phyloP scores from a whole-genome alignment of 164 flowering plant species.

The Stephania japonica region DNA sequence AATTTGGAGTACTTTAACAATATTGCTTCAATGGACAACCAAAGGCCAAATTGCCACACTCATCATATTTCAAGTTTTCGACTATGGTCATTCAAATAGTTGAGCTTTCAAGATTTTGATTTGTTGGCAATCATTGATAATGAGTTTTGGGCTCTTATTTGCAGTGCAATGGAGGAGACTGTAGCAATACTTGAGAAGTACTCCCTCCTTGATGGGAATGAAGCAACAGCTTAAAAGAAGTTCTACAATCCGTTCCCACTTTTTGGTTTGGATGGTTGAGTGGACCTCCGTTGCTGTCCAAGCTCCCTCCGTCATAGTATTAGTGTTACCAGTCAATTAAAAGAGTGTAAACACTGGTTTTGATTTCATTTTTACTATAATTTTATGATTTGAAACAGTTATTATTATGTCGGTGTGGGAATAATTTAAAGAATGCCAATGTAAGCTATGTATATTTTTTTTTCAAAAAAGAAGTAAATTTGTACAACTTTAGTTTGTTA shows the following conservation, averaged over 20 bases:
- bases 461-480: too few species aligned
- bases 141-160: not conserved
- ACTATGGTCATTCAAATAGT: not conserved
- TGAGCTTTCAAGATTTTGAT: not conserved
- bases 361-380: too few species aligned
- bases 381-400: too few species aligned
- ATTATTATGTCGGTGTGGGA: too few species aligned
- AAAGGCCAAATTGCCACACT: not conserved
- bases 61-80: not conserved
- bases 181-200: conserved; percentile 19
- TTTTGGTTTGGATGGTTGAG: too few species aligned
- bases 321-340: too few species aligned
- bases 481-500: too few species aligned
- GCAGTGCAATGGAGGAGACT: conserved; percentile 27
- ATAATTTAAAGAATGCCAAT: too few species aligned
- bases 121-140: not conserved
- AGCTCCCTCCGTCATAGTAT: too few species aligned
- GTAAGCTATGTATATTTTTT: too few species aligned
- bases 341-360: too few species aligned
- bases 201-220: conserved; percentile 12
- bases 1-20: not conserved
- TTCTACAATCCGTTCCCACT: not conserved
- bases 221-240: conserved; percentile 1
- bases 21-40: not conserved
- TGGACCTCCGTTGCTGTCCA: too few species aligned